Evolutionary conservation across 23 red algal species (phyloP), one percentile per base, ranked within the genome.

Genomic region (Porphyridium purpureum): DNA sequence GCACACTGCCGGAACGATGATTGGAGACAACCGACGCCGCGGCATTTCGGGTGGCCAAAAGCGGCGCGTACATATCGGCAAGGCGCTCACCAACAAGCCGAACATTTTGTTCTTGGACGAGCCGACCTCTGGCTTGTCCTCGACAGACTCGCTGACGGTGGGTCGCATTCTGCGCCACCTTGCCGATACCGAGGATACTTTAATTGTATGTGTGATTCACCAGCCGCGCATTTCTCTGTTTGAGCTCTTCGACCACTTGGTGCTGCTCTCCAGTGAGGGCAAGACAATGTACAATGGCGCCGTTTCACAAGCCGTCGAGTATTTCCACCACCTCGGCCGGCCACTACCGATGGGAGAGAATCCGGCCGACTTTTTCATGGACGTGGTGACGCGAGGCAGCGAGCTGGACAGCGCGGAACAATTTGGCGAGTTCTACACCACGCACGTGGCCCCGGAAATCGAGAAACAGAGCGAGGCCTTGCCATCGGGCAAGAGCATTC

Each of bases 41-140:
- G 90, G 90, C n/a, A 76, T 98, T 24, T 98, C 90, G 9, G 90
- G 90, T 20, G 90, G 90, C 49, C 70, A 98, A 50, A 72, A 70
- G 50, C 74, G 80, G 52, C 67, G 90, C 29, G 52, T 98, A 31
- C 63, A 64, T 11, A 31, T 98, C 3, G 90, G 67, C 0, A 72
- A 60, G 35, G 80, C 82, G 56, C 66, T 98, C 3, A 72, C 83
- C 51, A 54, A 58, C 29, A 75, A 52, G 17, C 90, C 90, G n/a
- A 63, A 55, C 27, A 40, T 85, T 23, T 49, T 98, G 29, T 55
- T 86, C n/a, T 70, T 59, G 21, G 75, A 84, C 49, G 90, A 98
- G 36, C 80, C 80, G 25, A 85, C 79, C 1, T 74, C 66, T 14
- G 90, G 90, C 11, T 50, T 98, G 35, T 75, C 82, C 64, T 70